Base-by-base conservation (phyloP, 495 filamentous ascomycete genomes). In the Pyrenopolyporus hunteri region DNA sequence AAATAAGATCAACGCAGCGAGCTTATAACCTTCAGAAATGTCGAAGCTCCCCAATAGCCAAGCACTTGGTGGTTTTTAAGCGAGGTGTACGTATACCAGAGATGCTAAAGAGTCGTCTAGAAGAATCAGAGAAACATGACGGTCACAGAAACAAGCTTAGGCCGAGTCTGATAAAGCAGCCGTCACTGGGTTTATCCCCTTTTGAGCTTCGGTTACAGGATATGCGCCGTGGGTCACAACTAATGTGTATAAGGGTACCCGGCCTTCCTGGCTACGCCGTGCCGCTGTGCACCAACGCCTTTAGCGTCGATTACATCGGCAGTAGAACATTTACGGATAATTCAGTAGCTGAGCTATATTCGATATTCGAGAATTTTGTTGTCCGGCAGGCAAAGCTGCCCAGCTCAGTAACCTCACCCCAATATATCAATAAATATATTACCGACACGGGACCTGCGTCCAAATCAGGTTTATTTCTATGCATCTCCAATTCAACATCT, bases 161-260 rank as follows among this genome's bases (percentile, higher is more conserved):
- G 31, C 9, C n/a, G n/a, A 40, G 8, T 42, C 43, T 49, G 43
- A 48, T 35, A 28, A 49, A 16, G 13, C 44, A 31, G 4, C 35
- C 16, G 56, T 45, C 20, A 26, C 6, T 46, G 26, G 32, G 6
- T 2, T 49, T 61, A 62, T 43, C 56, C 59, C 59, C 7, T 36
- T 56, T 50, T 29, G 9, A 48, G 59, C 42, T 6, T 64, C 54
- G 61, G 48, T 59, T 64, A 64, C 54, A 54, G 13, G 50, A 43
- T 33, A 47, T 48, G 37, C 43, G 43, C 49, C 20, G 44, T 25
- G 31, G 53, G 60, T 53, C 59, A 63, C 40, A 48, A 29, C 60
- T 10, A 44, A 46, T 40, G n/a, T n/a, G n/a, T n/a, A n/a, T n/a
- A n/a, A n/a, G n/a, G n/a, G n/a, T 42, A 42, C 37, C 17, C 37